Conservation (phyloP, 163 green algal species). For the Chloroidium sp. region DNA sequence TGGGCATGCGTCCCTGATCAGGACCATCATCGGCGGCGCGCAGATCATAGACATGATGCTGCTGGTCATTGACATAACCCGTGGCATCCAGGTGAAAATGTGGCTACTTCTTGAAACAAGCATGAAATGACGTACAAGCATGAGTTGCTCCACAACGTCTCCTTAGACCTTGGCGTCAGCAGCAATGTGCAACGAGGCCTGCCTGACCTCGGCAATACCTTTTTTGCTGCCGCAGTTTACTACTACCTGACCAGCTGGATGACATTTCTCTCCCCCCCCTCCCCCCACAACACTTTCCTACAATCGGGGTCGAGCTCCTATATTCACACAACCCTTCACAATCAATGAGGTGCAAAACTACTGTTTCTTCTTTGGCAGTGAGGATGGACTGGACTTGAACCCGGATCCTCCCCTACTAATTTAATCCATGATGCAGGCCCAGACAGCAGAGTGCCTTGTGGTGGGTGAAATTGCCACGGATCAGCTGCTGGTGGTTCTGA, state of each 20-base stretch:
- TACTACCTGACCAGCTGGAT: too few relatives aligned
- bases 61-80: slow-evolving; percentile 89
- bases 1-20: slow-evolving; percentile 86
- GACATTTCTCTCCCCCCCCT: too few relatives aligned
- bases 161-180: too few relatives aligned
- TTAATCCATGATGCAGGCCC: slow-evolving; percentile 60
- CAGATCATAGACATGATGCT: slow-evolving; percentile 97
- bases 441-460: slow-evolving; percentile 96
- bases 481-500: slow-evolving; percentile 72
- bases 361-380: background rate
- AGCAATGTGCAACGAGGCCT: background rate
- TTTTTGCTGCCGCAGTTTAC: background rate
- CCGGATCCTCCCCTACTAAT: background rate
- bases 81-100: slow-evolving; percentile 43
- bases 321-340: too few relatives aligned
- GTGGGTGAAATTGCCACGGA: slow-evolving; percentile 69
- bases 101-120: too few relatives aligned
- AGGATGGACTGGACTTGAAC: too few relatives aligned
- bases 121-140: too few relatives aligned
- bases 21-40: slow-evolving; percentile 81
- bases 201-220: background rate
- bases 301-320: too few relatives aligned
- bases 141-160: too few relatives aligned
- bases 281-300: too few relatives aligned
- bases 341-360: background rate